phyloP scores from a whole-genome alignment of 257 asterid genomes.

The Solanum corneliomulleri region DNA sequence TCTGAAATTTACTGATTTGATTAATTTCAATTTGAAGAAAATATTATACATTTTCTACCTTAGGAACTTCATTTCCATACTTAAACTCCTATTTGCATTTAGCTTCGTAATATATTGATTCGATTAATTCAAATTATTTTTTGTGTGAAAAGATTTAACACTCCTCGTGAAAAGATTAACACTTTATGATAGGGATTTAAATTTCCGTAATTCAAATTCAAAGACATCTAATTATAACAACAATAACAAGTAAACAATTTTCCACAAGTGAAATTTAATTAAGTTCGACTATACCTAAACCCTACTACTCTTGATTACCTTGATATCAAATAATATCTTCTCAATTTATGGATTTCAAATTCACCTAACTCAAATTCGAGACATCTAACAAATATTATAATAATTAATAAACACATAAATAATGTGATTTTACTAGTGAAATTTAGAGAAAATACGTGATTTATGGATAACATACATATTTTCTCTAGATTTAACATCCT shows the following conservation, averaged over 20 bases:
- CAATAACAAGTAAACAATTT: not conserved
- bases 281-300: not conserved
- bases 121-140: not conserved
- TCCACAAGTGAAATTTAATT: not conserved
- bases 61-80: not conserved
- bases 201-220: not conserved
- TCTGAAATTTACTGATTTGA: too few relatives aligned
- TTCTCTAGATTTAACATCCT: too few relatives aligned
- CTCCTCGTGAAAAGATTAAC: not conserved
- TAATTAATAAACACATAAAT: too few relatives aligned
- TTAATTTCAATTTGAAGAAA: too few relatives aligned
- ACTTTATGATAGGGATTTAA: too few relatives aligned
- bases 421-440: not conserved
- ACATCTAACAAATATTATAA: too few relatives aligned
- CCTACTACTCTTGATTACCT: not conserved
- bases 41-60: not conserved
- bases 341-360: too few relatives aligned
- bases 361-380: not conserved
- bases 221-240: not conserved
- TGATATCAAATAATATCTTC: not conserved
- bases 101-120: not conserved
- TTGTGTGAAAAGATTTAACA: rapidly evolving
- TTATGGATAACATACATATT: not conserved
- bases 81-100: not conserved
- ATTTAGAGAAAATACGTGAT: too few relatives aligned